These are phyloP conservation scores for Lantana camara DNA, from an alignment of 257 asterid species.

Conservation along the genomic window DNA sequence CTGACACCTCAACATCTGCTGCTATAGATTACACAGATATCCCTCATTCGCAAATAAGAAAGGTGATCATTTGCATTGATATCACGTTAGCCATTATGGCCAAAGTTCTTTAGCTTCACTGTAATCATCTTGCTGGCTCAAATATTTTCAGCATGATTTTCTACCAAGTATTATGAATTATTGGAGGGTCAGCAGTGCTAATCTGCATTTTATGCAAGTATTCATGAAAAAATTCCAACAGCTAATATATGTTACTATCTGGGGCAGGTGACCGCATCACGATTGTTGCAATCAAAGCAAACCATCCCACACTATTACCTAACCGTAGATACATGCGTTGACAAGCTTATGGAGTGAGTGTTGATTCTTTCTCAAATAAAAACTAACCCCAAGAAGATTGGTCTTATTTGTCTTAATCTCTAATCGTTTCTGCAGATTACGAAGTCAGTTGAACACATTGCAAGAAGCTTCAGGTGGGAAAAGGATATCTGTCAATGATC, in stretches of 20 bases:
- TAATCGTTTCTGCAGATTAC: conserved; percentile 57
- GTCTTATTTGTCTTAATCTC: conserved; percentile 17
- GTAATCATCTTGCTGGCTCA: conserved; percentile 2
- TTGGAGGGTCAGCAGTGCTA: conserved; percentile 1
- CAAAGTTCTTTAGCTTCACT: background rate
- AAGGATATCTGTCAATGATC: conserved; percentile 89
- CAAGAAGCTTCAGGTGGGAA: conserved; percentile 98
- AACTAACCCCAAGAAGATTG: conserved; percentile 3
- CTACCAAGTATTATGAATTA: background rate
- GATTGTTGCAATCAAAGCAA: conserved; percentile 87
- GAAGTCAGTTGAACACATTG: conserved; percentile 69
- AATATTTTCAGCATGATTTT: background rate
- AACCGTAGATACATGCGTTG: conserved; percentile 93
- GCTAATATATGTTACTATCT: conserved; percentile 5
- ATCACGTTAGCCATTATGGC: background rate
- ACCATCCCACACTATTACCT: conserved; percentile 97
- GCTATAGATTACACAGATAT: conserved; percentile 53
- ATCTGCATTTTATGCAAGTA: background rate
- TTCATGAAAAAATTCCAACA: background rate
- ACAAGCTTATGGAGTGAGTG: conserved; percentile 96
- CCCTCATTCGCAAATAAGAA: conserved; percentile 67
- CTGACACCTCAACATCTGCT: conserved; percentile 34
- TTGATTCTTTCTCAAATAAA: conserved; percentile 21
- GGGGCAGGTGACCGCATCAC: conserved; percentile 82
- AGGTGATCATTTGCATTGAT: conserved; percentile 39